Evolutionary conservation across 2,329 filamentous ascomycete genomes (phyloP).

Genomic region (Lachnellula cervina): DNA sequence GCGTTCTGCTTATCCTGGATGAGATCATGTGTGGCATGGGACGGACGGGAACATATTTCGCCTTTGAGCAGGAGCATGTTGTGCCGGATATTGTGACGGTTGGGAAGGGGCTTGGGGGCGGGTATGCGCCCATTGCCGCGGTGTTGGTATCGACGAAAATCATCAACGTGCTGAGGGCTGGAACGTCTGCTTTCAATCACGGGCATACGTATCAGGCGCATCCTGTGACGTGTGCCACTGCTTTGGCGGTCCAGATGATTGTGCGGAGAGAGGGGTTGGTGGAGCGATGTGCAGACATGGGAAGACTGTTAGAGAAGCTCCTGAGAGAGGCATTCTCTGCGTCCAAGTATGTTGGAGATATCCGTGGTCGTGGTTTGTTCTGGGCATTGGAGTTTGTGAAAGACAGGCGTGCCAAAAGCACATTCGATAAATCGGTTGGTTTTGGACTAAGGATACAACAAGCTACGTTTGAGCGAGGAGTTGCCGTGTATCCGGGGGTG

Average conservation of each 20-base stretch:
- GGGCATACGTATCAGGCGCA: conserved; percentile 52
- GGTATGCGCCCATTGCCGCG: conserved; percentile 55
- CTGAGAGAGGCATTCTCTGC: conserved; percentile 38
- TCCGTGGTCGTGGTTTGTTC: conserved; percentile 54
- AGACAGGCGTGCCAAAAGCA: conserved; percentile 42
- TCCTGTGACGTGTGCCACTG: conserved; percentile 52
- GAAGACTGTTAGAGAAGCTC: conserved; percentile 38
- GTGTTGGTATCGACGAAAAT: conserved; percentile 48
- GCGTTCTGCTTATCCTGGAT: conserved; percentile 67
- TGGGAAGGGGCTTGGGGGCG: conserved; percentile 60
- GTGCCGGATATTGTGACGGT: conserved; percentile 59
- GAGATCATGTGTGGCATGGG: conserved; percentile 60
- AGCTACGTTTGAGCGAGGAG: conserved; percentile 27
- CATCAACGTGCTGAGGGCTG: conserved; percentile 32
- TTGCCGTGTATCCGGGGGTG: conserved; percentile 52
- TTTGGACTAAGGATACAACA: conserved; percentile 45
- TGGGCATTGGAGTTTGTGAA: conserved; percentile 49
- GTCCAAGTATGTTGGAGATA: conserved; percentile 48
- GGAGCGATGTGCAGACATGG: conserved; percentile 49
- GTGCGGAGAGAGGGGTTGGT: conserved; percentile 52
- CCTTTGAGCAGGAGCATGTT: conserved; percentile 45
- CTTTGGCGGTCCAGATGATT: conserved; percentile 55
- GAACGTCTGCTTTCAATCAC: conserved; percentile 9
- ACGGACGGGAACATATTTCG: conserved; percentile 45
- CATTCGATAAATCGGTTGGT: conserved; percentile 34